A percentile compares a stretch with the other conserved stretches of the same genome.
phyloP scores from a whole-genome alignment of 805 yeast genomes.

The Candida yuanshanica region DNA sequence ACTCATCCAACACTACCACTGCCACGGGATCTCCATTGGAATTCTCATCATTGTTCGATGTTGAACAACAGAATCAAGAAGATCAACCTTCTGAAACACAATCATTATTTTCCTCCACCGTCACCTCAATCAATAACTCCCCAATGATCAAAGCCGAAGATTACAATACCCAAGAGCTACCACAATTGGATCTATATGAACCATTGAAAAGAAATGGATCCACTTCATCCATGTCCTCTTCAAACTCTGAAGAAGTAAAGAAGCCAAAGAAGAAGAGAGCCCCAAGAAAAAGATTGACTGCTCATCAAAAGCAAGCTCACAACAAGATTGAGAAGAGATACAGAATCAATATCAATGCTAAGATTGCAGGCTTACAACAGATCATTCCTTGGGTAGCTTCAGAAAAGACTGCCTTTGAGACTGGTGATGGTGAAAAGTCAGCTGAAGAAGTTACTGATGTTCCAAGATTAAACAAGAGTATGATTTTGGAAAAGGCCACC shows the following conservation, averaged over 20 bases:
- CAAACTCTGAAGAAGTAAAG: conserved; percentile 6
- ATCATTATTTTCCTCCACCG: conserved; percentile 20
- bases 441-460: conserved; percentile 14
- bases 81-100: conserved; percentile 9
- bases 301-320: conserved; percentile 63
- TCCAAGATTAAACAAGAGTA: conserved; percentile 54
- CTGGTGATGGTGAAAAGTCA: conserved; percentile 21
- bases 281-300: conserved; percentile 49
- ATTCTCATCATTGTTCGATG: conserved; percentile 23
- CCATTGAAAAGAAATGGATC: conserved; percentile 10
- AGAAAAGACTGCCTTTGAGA: conserved; percentile 59
- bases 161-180: conserved; percentile 3
- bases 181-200: conserved; percentile 7
- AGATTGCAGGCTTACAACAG: conserved; percentile 60
- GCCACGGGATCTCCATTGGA: conserved; percentile 22
- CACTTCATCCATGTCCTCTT: conserved; percentile 9
- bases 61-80: conserved; percentile 5
- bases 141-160: conserved; percentile 27
- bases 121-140: conserved; percentile 24
- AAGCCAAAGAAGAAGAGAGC: conserved; percentile 40
- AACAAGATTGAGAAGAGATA: conserved; percentile 68
- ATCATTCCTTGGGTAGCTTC: conserved; percentile 63
- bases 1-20: conserved; percentile 9
- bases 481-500: conserved; percentile 65
- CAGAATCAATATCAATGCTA: conserved; percentile 65